Conservation (phyloP, 768 basidiomycete species). For the Tylopilus sp. region DNA sequence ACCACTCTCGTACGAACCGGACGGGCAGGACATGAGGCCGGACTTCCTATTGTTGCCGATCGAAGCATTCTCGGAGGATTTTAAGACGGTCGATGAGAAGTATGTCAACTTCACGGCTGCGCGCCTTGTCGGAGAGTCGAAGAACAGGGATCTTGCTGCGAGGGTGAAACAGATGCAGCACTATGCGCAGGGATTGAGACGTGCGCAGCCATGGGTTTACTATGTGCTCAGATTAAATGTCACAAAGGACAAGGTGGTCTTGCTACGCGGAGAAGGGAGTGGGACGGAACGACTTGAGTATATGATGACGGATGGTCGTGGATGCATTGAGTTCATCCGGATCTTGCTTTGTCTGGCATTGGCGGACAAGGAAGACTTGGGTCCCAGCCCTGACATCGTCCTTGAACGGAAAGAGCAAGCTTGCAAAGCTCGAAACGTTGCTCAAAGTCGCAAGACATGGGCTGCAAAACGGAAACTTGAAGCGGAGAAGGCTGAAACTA, state of each 20-base stretch:
- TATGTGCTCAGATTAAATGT: neutral
- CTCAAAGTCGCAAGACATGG: too few species aligned
- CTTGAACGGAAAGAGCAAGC: too few species aligned
- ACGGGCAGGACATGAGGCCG: neutral
- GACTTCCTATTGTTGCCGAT: conserved; percentile 1
- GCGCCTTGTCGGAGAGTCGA: neutral
- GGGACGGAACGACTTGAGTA: conserved; percentile 7
- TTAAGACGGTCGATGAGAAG: neutral
- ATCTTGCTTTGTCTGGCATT: conserved; percentile 12
- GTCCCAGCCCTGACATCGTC: conserved; percentile 2
- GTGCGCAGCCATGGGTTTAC: neutral
- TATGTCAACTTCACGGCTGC: neutral
- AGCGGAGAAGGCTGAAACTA: too few species aligned
- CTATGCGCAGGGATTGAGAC: neutral
- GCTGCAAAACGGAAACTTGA: neutral
- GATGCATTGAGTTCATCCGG: conserved; percentile 8
- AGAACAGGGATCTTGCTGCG: neutral
- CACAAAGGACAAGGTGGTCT: neutral
- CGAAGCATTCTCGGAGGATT: neutral
- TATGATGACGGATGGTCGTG: conserved; percentile 1
- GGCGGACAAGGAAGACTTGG: conserved; percentile 8
- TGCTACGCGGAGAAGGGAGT: conserved; percentile 10
- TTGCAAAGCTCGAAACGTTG: too few species aligned
- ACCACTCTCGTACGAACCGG: neutral
- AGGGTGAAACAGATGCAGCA: conserved; percentile 1